Evolutionary conservation across 1,139 yeast species (phyloP).

Genomic region (Nakaseomyces kungkrabaensis): DNA sequence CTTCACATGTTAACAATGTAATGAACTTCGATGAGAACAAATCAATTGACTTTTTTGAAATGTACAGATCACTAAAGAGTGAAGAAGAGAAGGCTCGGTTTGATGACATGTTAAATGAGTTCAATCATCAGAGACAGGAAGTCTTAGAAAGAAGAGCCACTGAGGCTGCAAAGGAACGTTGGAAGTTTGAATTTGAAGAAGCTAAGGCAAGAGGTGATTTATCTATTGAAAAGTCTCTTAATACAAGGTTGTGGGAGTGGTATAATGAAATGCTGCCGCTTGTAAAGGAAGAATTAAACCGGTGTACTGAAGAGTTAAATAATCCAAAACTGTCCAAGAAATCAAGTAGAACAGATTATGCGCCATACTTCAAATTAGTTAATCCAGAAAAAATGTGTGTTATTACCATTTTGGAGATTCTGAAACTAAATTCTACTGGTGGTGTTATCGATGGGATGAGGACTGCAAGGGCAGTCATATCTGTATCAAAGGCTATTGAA

Average conservation of each 20-base stretch:
- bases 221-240: conserved; percentile 49
- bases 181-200: conserved; percentile 77
- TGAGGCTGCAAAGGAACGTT: conserved; percentile 77
- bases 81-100: conserved; percentile 48
- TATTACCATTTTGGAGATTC: conserved; percentile 69
- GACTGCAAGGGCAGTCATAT: conserved; percentile 69
- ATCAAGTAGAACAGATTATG: conserved; percentile 43
- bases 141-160: conserved; percentile 68
- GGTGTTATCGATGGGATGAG: conserved; percentile 79
- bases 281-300: conserved; percentile 38
- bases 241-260: conserved; percentile 75
- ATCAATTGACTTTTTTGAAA: conserved; percentile 53
- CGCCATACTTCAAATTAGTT: conserved; percentile 66
- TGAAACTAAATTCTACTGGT: conserved; percentile 65
- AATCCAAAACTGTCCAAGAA: conserved; percentile 4
- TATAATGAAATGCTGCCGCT: conserved; percentile 54
- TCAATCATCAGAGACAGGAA: conserved; percentile 68
- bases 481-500: conserved; percentile 80
- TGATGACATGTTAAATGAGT: conserved; percentile 53
- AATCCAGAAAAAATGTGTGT: conserved; percentile 76
- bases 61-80: conserved; percentile 43
- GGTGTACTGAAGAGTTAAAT: conserved; percentile 10
- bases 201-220: conserved; percentile 55
- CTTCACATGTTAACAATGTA: conserved; percentile 28
- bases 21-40: conserved; percentile 30